Base-by-base conservation (phyloP, 176 grass and related monocot species). In the Oryza longistaminata region DNA sequence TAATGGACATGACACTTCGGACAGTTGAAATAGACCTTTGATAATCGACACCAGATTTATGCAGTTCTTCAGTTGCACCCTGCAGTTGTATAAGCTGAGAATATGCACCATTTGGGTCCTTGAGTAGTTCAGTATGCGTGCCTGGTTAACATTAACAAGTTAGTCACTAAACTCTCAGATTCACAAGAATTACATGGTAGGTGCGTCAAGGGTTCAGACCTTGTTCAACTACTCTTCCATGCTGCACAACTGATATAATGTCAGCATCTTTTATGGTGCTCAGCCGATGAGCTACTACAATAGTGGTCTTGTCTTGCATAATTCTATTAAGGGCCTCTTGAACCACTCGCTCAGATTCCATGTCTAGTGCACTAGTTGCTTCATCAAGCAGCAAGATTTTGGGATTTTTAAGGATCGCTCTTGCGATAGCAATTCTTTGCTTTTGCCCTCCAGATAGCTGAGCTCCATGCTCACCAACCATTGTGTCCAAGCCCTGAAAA, bases 381-480 rank as follows among this genome's bases (percentile, higher is more conserved):
- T 85, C 73, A 1, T 85, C 83, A 50, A 85, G 75, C 7, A 85
- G 74, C 2, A 85, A 43, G 14, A 78, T 85, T 39, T 58, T 85
- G 64, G 74, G 83, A 16, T 74, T 52, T 68, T 85, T 85, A 5
- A 85, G 64, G 40, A 85, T 66, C 0, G 74, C 83, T 7, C 83
- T 64, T 34, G 74, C 73, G 10, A 85, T 85, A 3, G 83, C 83
- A 52, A 85, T 78, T 52, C 83, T 64, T 53, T 85, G 83, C 43
- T 85, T 85, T 61, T 85, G 83, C 21, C 83, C 83, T 53, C 85
- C 85, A 43, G 85, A 87, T 53, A 87, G 64, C 76, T 87, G 85
- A 25, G 62, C 24, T 70, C 85, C 85, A 21, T 77, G 77, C 15
- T 87, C 85, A 61, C 85, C 76, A 5, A 87, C 85, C 75, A 71